phyloP scores from a whole-genome alignment of 1,139 yeast species.

The Pichia sp. region DNA sequence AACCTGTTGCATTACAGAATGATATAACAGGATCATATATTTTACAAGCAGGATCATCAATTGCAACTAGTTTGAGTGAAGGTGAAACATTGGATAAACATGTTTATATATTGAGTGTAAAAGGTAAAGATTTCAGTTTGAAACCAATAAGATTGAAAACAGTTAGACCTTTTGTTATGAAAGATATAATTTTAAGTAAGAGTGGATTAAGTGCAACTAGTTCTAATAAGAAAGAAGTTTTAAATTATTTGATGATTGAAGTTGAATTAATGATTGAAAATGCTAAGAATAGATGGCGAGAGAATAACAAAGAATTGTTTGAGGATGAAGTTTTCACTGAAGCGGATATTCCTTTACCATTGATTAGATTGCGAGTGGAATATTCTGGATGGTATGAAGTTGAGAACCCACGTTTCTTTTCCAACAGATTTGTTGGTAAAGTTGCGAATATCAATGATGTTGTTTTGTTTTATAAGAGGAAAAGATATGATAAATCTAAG shows the following conservation, averaged over 20 bases:
- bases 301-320: constrained; percentile 28
- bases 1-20: constrained; percentile 62
- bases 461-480: constrained; percentile 58
- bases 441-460: constrained; percentile 90
- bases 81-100: constrained; percentile 76
- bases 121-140: constrained; percentile 50
- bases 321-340: constrained; percentile 23
- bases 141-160: constrained; percentile 63
- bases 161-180: constrained; percentile 78
- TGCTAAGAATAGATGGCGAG: constrained; percentile 49
- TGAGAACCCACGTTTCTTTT: constrained; percentile 83
- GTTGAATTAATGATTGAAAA: constrained; percentile 60
- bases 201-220: constrained; percentile 54
- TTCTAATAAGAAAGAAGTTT: constrained; percentile 56
- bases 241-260: constrained; percentile 49
- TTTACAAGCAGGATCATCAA: constrained; percentile 89
- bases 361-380: constrained; percentile 76
- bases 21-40: constrained; percentile 67
- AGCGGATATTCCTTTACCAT: constrained; percentile 53
- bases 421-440: constrained; percentile 81
- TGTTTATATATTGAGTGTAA: constrained; percentile 62
- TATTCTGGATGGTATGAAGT: constrained; percentile 87
- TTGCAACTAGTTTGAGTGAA: constrained; percentile 83
- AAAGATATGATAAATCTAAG: constrained; percentile 20
- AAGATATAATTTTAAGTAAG: constrained; percentile 51